Base-by-base conservation (phyloP, 2,329 filamentous ascomycete genomes). In the Pestalotiopsis sp. region DNA sequence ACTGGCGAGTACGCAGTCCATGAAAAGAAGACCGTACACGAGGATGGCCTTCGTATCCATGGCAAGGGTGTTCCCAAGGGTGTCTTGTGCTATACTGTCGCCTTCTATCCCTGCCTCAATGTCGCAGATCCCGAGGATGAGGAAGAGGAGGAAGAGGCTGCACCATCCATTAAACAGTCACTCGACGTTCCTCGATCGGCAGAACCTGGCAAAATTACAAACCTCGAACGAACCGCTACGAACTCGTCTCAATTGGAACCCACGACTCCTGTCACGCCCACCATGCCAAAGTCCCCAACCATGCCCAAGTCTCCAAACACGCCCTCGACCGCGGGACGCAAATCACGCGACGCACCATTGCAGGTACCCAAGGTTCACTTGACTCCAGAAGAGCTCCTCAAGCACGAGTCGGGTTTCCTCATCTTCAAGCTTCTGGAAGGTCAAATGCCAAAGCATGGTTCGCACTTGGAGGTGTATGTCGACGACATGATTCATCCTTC, bases 401-500 rank as follows among this genome's bases (percentile, higher is more conserved):
- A 92, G 77, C 92, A 98, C 78, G 94, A 98, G 83, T 96, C 93
- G 68, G 96, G 96, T 72, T 87, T 99, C 68, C 86, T 99, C 71
- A 93, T 99, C 67, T 98, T 99, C 87, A 95, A 95, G 78, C 89
- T 99, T 68, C 89, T 98, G 78, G 95, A 98, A 70, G 94, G 92
- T 27, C 92, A 98, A 67, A 87, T 99, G 77, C 88, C 93, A 0
- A 90, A 92, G 72, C 89, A 85, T 66, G 89, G 95, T 73, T 91
- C 90, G 38, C 91, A 93, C 70, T 84, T 99, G 25, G 94, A 99
- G 79, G 89, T 99, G 7, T 85, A 95, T 71, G 96, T 98, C 79
- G 96, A 99, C 79, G 96, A 99, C 78, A 94, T 96, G 88, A 89
- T 93, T 39, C 98, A 96, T 83, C 92, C 96, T 0, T 92, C 94